Base-by-base conservation (phyloP, 257 asterid species). In the Nicotiana sylvestris region DNA sequence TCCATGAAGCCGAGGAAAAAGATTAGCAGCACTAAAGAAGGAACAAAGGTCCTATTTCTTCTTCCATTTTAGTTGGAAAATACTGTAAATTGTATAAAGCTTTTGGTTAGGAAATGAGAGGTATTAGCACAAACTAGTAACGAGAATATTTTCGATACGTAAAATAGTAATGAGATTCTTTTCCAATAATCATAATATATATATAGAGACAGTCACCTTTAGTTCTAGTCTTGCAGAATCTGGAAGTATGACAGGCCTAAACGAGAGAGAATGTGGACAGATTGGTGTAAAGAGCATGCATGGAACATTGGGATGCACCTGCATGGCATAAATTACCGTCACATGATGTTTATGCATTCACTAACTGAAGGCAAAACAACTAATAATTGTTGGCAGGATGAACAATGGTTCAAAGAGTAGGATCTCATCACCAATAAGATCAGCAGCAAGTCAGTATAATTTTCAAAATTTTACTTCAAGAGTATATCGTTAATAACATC, bases 201-300 rank as follows among this genome's bases (percentile, higher is more conserved):
- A 25, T 72, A 46, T 13, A 27, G 4, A 76, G 80, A 51, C 46
- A 51, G 80, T 51, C 64, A 96, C 99, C 99, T 96, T 96, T 82
- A 96, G 67, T 88, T 96, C 99, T 25, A 96, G 94, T 78, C 91
- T 88, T 64, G 99, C 98, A 77, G 99, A 96, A 87, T 96, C 99
- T 55, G 99, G 98, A 84, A 96, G 98, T 84, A 96, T 92, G 83
- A 96, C 98, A 13, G 98, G 99, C 82, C 99, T 93, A 91, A 96
- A 96, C 16, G 98, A 96, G 86, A 96, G 97, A 68, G 99, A 96
- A 87, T 96, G 99, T 3, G 98, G 98, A 85, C 98, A 96, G 68
- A 96, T 96, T 46, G 98, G 98, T n/a, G 98, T 94, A 86, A 96
- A 96, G 81, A 96, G 98, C 98, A 96, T 96, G 87, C 99, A 94